phyloP scores from a whole-genome alignment of 2,329 filamentous ascomycete species.

The Ceratocystis papillata region DNA sequence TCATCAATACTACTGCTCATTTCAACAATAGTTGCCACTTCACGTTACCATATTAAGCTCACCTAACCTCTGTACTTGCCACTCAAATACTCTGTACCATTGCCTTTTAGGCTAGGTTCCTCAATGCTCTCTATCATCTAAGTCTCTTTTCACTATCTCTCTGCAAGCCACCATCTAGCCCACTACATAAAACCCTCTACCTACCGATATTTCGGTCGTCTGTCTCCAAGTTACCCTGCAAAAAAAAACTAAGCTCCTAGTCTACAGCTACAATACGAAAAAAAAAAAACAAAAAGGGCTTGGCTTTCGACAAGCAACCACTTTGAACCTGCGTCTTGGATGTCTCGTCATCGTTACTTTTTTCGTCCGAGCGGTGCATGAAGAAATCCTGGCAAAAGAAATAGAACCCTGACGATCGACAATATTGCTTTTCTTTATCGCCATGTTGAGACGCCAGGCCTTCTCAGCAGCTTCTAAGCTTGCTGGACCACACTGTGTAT shows the following conservation, averaged over 20 bases:
- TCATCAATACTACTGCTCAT: neutral
- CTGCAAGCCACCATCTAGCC: neutral
- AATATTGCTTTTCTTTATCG: neutral
- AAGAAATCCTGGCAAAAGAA: slow-evolving; percentile 7
- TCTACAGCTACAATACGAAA: neutral
- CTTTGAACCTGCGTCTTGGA: neutral
- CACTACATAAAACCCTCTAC: neutral
- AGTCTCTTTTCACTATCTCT: neutral
- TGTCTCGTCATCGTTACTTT: neutral
- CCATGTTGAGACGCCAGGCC: slow-evolving; percentile 1
- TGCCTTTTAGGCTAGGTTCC: neutral
- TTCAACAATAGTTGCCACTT: neutral
- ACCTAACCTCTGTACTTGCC: neutral
- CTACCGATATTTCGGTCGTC: neutral
- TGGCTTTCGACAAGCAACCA: neutral
- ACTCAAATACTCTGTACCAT: neutral
- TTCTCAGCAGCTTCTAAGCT: slow-evolving; percentile 1
- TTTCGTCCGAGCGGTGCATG: slow-evolving; percentile 5
- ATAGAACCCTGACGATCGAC: neutral
- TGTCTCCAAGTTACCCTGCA: neutral
- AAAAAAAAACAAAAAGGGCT: neutral
- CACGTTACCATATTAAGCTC: neutral
- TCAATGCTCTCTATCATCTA: neutral
- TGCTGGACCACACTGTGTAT: neutral
- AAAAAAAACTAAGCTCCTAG: too few relatives aligned